Evolutionary conservation across 225 moss, liverwort and hornwort genomes (phyloP).

Genomic region (Climacium dendroides): DNA sequence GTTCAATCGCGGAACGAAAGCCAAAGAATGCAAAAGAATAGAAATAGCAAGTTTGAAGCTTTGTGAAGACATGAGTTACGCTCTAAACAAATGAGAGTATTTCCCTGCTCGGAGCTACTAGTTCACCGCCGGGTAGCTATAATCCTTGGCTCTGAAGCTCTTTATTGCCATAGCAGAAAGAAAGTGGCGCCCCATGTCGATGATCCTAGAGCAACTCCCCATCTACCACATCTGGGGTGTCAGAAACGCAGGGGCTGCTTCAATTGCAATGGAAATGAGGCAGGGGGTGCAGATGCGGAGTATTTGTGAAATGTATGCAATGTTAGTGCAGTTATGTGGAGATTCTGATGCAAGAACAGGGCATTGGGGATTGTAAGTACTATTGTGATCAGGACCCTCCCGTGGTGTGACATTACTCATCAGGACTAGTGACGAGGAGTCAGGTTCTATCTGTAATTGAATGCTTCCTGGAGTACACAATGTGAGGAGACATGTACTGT

Average conservation of each 20-base stretch:
- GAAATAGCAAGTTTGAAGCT: not conserved
- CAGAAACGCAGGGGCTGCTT: not conserved
- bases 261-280: not conserved
- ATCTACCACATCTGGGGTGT: not conserved
- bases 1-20: too few relatives aligned
- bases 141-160: not conserved
- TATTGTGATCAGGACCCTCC: not conserved
- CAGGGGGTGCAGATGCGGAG: not conserved
- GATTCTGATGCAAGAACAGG: not conserved
- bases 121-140: not conserved
- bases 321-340: too few relatives aligned
- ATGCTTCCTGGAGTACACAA: not conserved
- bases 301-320: not conserved
- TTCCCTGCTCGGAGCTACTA: not conserved
- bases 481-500: not conserved
- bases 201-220: not conserved
- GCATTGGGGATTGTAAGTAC: not conserved
- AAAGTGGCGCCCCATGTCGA: not conserved
- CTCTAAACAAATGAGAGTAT: not conserved
- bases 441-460: not conserved
- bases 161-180: not conserved
- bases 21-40: too few relatives aligned
- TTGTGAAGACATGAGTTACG: not conserved
- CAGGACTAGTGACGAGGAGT: not conserved
- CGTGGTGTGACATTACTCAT: not conserved